phyloP scores from a whole-genome alignment of 2,329 filamentous ascomycete genomes.

The Akanthomyces muscarius region DNA sequence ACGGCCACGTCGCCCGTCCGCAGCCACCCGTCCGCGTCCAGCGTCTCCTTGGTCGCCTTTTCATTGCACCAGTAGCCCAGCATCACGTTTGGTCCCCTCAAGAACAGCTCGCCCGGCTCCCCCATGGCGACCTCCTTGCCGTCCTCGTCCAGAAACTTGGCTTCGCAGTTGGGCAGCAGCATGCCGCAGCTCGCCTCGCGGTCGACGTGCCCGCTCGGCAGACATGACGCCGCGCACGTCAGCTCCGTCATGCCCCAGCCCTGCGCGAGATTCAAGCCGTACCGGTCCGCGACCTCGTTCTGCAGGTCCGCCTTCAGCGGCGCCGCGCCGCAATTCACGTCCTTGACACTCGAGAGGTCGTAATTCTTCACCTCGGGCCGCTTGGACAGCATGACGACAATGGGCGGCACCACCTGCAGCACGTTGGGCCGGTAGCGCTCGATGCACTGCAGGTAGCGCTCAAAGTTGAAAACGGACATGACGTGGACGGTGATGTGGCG shows the following conservation, averaged over 20 bases:
- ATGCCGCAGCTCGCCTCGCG: slow-evolving; percentile 48
- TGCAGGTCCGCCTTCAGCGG: slow-evolving; percentile 42
- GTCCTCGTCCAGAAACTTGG: slow-evolving; percentile 49
- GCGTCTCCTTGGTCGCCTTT: slow-evolving; percentile 47
- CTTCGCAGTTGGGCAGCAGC: slow-evolving; percentile 50
- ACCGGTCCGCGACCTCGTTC: slow-evolving; percentile 42
- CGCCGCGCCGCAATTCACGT: slow-evolving; percentile 50
- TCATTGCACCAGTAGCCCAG: slow-evolving; percentile 57
- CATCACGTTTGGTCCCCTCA: slow-evolving; percentile 53
- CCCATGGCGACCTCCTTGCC: slow-evolving; percentile 46
- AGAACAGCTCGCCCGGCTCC: slow-evolving; percentile 49
- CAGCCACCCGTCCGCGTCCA: slow-evolving; percentile 52
- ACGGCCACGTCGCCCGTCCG: slow-evolving; percentile 56
- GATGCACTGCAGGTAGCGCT: slow-evolving; percentile 48
- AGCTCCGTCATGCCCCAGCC: slow-evolving; percentile 62
- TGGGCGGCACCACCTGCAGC: slow-evolving; percentile 53
- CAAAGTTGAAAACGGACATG: slow-evolving; percentile 53
- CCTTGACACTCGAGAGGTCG: slow-evolving; percentile 47
- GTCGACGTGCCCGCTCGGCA: slow-evolving; percentile 32
- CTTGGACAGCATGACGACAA: slow-evolving; percentile 57
- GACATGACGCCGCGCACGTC: slow-evolving; percentile 38
- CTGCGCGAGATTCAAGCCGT: slow-evolving; percentile 41
- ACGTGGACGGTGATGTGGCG: slow-evolving; percentile 48
- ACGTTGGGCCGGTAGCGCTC: slow-evolving; percentile 50
- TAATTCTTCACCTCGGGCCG: slow-evolving; percentile 47